A percentile compares a stretch with the other conserved stretches of the same genome.
These are phyloP conservation scores for Phytophthora kernoviae DNA, from an alignment of 352 stramenopile species.

Conservation along the genomic window DNA sequence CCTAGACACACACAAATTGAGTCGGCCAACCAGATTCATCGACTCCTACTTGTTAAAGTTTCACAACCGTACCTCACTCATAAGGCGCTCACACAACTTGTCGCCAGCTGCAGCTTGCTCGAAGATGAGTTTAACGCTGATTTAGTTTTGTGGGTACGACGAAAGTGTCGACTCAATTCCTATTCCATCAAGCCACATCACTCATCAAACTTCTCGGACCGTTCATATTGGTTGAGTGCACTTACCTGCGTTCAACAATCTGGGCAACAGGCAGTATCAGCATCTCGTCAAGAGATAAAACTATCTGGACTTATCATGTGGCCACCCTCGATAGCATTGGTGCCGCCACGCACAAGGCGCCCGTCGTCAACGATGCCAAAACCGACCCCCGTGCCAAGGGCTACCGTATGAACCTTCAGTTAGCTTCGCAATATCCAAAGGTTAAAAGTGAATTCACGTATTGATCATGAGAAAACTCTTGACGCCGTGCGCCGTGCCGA, in stretches of 20 bases:
- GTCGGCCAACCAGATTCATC: neutral
- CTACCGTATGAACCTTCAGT: conserved; percentile 16
- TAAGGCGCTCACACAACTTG: conserved; percentile 50
- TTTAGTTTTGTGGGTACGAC: conserved; percentile 27
- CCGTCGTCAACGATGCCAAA: conserved; percentile 52
- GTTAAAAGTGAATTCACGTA: conserved; percentile 23
- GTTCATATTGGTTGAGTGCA: neutral
- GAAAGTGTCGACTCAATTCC: conserved; percentile 46
- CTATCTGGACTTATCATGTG: conserved; percentile 63
- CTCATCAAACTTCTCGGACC: neutral
- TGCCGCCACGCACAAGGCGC: conserved; percentile 50
- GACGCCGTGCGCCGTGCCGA: conserved; percentile 50
- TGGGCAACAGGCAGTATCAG: conserved; percentile 16
- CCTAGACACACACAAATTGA: conserved; percentile 23
- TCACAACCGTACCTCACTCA: conserved; percentile 43
- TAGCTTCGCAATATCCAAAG: neutral
- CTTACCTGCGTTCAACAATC: conserved; percentile 62
- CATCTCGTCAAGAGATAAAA: too few relatives aligned
- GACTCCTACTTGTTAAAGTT: neutral
- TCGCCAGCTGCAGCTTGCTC: conserved; percentile 50
- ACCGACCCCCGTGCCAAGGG: conserved; percentile 65
- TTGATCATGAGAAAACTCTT: conserved; percentile 73
- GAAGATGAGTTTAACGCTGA: conserved; percentile 66
- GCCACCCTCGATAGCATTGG: conserved; percentile 60
- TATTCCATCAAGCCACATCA: conserved; percentile 1